Conservation (phyloP, 768 basidiomycete genomes). For the Suillus spraguei region DNA sequence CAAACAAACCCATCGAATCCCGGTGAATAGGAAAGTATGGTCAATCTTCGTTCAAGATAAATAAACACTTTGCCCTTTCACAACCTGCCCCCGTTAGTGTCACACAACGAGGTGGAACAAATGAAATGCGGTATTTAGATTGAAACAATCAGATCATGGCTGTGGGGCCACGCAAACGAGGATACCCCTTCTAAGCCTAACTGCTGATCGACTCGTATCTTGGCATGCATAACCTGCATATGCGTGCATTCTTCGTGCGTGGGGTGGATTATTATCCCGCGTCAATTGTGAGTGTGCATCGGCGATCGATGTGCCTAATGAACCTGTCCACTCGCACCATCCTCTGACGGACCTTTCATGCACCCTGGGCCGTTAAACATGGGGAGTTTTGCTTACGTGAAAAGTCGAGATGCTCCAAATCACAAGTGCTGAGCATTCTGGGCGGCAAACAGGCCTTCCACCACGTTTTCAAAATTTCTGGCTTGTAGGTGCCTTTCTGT, state of each 20-base stretch:
- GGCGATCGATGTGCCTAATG: background rate
- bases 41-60: background rate
- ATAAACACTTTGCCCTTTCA: background rate
- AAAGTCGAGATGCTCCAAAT: background rate
- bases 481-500: background rate
- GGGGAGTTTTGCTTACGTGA: background rate
- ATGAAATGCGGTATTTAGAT: background rate
- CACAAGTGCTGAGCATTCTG: background rate
- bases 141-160: background rate
- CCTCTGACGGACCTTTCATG: background rate
- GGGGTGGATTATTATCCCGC: no score
- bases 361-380: background rate
- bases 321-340: background rate
- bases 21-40: background rate
- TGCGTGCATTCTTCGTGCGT: background rate
- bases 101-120: conserved; percentile 1
- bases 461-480: background rate
- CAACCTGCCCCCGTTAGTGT: background rate
- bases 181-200: background rate
- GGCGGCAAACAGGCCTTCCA: background rate
- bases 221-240: background rate
- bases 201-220: background rate
- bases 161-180: background rate
- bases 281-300: background rate
- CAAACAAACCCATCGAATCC: background rate